Base-by-base conservation (phyloP, 192 early-diverging fungal species). In the Phlyctochytrium arcticum region DNA sequence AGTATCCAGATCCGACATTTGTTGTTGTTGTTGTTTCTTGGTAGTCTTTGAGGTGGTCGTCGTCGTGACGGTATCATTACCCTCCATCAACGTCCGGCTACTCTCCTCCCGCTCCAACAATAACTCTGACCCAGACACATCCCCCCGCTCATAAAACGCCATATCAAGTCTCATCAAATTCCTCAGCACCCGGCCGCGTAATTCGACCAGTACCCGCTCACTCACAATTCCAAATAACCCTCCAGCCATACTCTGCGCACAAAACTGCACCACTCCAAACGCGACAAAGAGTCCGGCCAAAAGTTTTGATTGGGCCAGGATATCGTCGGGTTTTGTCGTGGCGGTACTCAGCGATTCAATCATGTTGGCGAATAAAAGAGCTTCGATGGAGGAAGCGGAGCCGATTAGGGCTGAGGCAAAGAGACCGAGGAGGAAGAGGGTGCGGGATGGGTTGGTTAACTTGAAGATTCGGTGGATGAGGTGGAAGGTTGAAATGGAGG, bases 341-440 rank as follows among this genome's bases (percentile, higher is more conserved):
- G 76, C 54, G 23, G 29, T 27, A 27, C 50, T 53, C 23, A 71
- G 32, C 6, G 35, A 31, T 6, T 58, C 56, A 3, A 73, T 24
- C 6, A 75, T 27, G 50, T 49, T 71, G 17, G 67, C 2, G 29
- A 62, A 61, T 0, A 74, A 6, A 15, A 87, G 62, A 10, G 78
- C 62, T 88, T 88, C 50, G 23, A 53, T 27, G 4, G 50, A 53
- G 4, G 30, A 53, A 17, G 50, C 50, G 19, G 23, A 15, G 15
- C 50, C 50, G 29, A 53, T 53, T 15, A 21, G 17, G 17, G 29
- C 50, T 0, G 50, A 53, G 17, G 50, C 30, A 26, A 53, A 30
- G 50, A 10, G 50, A n/a, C n/a, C n/a, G n/a, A n/a, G n/a, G n/a
- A n/a, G n/a, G n/a, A n/a, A n/a, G n/a, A n/a, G n/a, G n/a, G n/a